Base-by-base conservation (phyloP, 768 basidiomycete species). In the Phanerochaete sordida region DNA sequence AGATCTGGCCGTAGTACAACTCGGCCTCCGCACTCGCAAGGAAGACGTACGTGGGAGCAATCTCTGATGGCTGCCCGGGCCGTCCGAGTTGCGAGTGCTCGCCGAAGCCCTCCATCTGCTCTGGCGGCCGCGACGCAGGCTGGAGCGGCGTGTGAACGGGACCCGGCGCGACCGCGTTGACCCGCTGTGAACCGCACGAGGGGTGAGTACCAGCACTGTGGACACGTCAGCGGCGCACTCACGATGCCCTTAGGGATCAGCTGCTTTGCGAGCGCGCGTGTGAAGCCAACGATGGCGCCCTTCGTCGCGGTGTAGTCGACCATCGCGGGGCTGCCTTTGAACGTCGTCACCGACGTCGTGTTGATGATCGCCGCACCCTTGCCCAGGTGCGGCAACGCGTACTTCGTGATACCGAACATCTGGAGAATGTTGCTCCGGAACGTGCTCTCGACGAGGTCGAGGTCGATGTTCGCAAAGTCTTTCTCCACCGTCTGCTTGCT, bases 361-460 rank as follows among this genome's bases (percentile, higher is more conserved):
- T 85, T 84, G 76, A 88, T 82, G 68, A 87, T 86, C 30, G 75
- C 74, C 2, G 77, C 72, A 1, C 86, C 84, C 44, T 81, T 79
- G 64, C 81, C 81, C 72, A 86, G 75, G 69, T 86, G 80, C 19
- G 85, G 84, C 16, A 85, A 67, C 15, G 84, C 79, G 62, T 73
- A 79, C 68, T 83, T 84, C 27, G 82, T 78, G 24, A 85, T 59
- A 0, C 80, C 82, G 60, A 87, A 81, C 83, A 82, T 84, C 62
- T 77, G 77, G 46, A 87, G 61, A 65, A 86, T 84, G 73, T 88
- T 87, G 53, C 76, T 73, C 48, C 77, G 68, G 75, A 84, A 85
- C 3, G 81, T 84, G 64, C 78, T 80, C 61, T 80, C 74, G 31
- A 86, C 83, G 28, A 81, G 76, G 51, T 77, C 72, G 35, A 86